phyloP scores from a whole-genome alignment of 2,329 filamentous ascomycete species.

The Leptographium radiaticola region DNA sequence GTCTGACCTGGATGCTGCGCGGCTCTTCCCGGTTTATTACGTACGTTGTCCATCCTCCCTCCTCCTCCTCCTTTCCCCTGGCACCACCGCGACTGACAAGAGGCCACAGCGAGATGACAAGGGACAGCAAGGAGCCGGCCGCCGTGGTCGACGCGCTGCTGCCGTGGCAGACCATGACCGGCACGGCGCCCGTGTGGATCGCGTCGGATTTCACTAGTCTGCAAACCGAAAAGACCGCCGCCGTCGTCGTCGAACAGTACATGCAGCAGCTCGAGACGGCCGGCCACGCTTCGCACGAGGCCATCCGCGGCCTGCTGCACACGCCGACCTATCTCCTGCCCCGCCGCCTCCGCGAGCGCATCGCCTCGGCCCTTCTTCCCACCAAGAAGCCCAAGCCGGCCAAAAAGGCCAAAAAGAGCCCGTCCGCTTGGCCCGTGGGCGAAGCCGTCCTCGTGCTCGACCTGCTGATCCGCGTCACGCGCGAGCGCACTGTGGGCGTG shows the following conservation, averaged over 20 bases:
- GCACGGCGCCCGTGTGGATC: not conserved
- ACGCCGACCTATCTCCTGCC: conserved; percentile 26
- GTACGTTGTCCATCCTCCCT: not conserved
- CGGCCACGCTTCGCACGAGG: not conserved
- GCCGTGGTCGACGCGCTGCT: conserved; percentile 4
- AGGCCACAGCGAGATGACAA: conserved; percentile 6
- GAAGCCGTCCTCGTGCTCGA: conserved; percentile 27
- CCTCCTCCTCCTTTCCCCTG: not conserved
- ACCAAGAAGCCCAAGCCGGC: conserved; percentile 2
- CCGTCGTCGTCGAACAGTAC: not conserved
- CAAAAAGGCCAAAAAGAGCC: not conserved
- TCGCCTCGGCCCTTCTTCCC: conserved; percentile 23
- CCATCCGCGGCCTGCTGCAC: conserved; percentile 15
- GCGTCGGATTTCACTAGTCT: not conserved
- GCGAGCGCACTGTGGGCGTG: conserved; percentile 29
- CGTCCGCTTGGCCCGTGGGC: not conserved
- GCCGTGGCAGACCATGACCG: conserved; percentile 2
- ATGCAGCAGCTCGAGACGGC: conserved; percentile 5
- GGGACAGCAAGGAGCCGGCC: conserved; percentile 2
- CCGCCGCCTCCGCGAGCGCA: conserved; percentile 28
- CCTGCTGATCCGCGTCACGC: conserved; percentile 35
- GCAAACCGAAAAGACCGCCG: conserved; percentile 3
- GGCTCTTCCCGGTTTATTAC: conserved; percentile 9
- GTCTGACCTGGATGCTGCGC: conserved; percentile 10
- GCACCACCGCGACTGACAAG: too few species aligned